Base-by-base conservation (phyloP, 2,329 filamentous ascomycete genomes). In the Herpotrichia juniperi region DNA sequence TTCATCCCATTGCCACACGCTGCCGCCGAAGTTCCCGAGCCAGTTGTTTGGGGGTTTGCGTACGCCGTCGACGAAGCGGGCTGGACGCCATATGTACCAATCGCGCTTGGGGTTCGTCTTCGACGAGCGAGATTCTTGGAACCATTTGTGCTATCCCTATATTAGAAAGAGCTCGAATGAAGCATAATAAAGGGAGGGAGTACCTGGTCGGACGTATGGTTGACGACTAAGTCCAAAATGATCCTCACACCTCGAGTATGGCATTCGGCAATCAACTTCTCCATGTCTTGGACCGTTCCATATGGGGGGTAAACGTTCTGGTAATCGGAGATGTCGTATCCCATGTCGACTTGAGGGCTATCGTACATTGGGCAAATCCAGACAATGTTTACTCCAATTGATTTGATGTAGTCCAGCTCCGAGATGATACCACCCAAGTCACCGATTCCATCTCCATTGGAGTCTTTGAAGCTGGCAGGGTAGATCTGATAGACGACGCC, bases 31-130 rank as follows among this genome's bases (percentile, higher is more conserved):
- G 79, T 84, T 76, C 73, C 82, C 59, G 74, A 81, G 87, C 81
- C 88, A 93, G 72, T 93, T 93, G 60, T 90, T 93, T 0, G 90
- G 89, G 0, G 89, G 86, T 46, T 87, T 79, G 1, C 87, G 81
- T 22, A 80, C 81, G 2, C 88, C 88, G 24, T 85, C 74, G 14
- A 74, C 65, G 46, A 70, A 75, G 42, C 71, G 76, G 1, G 78
- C 74, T 1, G 78, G 75, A 2, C 66, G 66, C 82, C 82, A 84
- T 61, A 83, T 78, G 58, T 83, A 84, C 81, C 81, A 84, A 50
- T 83, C 78, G 26, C 80, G 70, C 53, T 82, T 83, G 74, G 44
- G 67, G n/a, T 75, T 80, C n/a, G 71, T 64, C 57, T 72, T 80
- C 1, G 79, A 81, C 1, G 74, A 77, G 2, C 78, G 72, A 1